A percentile compares a stretch with the other conserved stretches of the same genome.
Conservation (phyloP, 805 yeast genomes). For the Metschnikowia baotianmanensis region DNA sequence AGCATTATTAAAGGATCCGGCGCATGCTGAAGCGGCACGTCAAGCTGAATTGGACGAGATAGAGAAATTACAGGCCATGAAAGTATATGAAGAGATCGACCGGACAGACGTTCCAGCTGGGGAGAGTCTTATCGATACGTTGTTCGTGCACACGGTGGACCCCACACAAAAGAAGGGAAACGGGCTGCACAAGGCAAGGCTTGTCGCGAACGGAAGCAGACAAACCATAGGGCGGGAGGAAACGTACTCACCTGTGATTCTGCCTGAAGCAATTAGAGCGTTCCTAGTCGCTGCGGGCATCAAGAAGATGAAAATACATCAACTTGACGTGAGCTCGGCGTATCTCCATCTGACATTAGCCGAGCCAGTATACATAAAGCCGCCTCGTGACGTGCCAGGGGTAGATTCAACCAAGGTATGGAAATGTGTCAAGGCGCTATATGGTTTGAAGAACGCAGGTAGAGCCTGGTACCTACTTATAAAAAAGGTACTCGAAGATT, state of each 20-base stretch:
- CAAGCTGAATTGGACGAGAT: slow-evolving; percentile 2
- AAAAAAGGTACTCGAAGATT: not conserved
- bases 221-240: not conserved
- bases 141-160: slow-evolving; percentile 5
- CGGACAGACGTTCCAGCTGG: not conserved
- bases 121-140: not conserved
- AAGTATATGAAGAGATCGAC: slow-evolving; percentile 4
- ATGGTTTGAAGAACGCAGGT: slow-evolving; percentile 2
- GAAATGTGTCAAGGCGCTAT: slow-evolving; percentile 3
- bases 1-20: not conserved
- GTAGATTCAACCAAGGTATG: not conserved
- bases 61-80: slow-evolving; percentile 1
- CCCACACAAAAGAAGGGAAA: slow-evolving; percentile 1
- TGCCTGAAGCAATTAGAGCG: slow-evolving; percentile 1
- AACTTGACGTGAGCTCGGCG: slow-evolving; percentile 4
- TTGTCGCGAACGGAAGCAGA: slow-evolving; percentile 3
- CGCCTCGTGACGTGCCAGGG: slow-evolving; percentile 3
- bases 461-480: slow-evolving; percentile 1
- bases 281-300: not conserved
- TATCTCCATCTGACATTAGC: slow-evolving; percentile 5
- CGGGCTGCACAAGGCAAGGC: slow-evolving; percentile 2
- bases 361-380: slow-evolving; percentile 3
- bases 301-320: not conserved
- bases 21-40: not conserved
- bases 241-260: slow-evolving; percentile 6